phyloP scores from a whole-genome alignment of 106 monocot genomes.

The Platanthera zijinensis region DNA sequence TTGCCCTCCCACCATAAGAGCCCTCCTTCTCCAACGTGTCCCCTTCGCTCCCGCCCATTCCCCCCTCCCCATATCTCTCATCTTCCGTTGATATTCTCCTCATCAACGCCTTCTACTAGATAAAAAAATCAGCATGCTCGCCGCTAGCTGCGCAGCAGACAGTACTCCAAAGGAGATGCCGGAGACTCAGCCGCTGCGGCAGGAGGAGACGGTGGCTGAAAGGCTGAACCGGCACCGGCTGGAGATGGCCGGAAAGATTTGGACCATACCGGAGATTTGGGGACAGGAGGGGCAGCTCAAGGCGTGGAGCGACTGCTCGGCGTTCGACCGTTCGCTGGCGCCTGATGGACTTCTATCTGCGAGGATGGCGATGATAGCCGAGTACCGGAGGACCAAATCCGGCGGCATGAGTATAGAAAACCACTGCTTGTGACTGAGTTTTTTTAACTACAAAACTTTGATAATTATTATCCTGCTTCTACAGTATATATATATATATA shows the following conservation, averaged over 20 bases:
- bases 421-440: constrained; percentile 15
- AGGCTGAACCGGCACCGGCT: constrained; percentile 33
- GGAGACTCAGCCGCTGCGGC: neutral
- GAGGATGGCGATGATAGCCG: constrained; percentile 23
- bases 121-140: neutral
- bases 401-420: constrained; percentile 16
- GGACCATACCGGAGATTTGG: constrained; percentile 50
- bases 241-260: constrained; percentile 32
- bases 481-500: too few relatives aligned
- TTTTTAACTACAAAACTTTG: too few relatives aligned
- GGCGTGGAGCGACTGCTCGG: constrained; percentile 35
- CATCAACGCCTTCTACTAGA: too few relatives aligned
- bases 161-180: neutral
- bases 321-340: constrained; percentile 25
- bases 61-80: neutral
- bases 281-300: constrained; percentile 29
- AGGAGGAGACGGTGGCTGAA: constrained; percentile 11
- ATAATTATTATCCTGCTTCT: too few relatives aligned
- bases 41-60: neutral
- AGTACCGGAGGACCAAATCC: constrained; percentile 23
- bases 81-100: too few relatives aligned
- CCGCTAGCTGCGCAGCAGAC: neutral
- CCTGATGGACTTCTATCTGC: constrained; percentile 21
- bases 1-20: neutral
- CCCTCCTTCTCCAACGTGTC: neutral